phyloP scores from a whole-genome alignment of 2,329 filamentous ascomycete species.

The Calonectria naviculata region DNA sequence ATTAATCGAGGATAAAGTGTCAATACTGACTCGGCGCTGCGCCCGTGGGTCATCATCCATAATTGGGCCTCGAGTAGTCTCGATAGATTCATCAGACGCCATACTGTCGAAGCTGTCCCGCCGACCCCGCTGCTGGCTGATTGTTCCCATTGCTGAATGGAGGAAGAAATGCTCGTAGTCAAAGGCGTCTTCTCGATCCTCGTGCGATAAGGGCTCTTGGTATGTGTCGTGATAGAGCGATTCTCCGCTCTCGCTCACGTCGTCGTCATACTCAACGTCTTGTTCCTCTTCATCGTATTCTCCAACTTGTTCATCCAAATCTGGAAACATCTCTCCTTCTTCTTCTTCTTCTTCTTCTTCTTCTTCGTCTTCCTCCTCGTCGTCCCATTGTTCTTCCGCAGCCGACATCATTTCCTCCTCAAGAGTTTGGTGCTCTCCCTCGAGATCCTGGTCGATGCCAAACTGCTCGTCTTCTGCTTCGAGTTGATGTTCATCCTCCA shows the following conservation, averaged over 20 bases:
- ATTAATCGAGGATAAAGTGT: constrained; percentile 62
- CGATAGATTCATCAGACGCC: constrained; percentile 69
- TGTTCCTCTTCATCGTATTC: constrained; percentile 43
- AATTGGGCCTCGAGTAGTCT: constrained; percentile 66
- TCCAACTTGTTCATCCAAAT: constrained; percentile 15
- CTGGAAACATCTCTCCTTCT: neutral
- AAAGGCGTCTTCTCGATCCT: constrained; percentile 94
- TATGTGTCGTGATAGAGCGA: constrained; percentile 72
- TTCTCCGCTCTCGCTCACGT: constrained; percentile 72
- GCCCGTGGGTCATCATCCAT: constrained; percentile 45
- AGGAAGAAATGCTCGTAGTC: constrained; percentile 97
- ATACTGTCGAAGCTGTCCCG: constrained; percentile 62
- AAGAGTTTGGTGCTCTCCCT: neutral
- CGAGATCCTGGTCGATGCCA: neutral
- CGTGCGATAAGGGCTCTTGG: constrained; percentile 77
- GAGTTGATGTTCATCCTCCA: constrained; percentile 23
- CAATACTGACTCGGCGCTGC: constrained; percentile 53
- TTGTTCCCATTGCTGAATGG: constrained; percentile 88
- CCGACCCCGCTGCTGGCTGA: constrained; percentile 57
- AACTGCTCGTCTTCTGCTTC: neutral
- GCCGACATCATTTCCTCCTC: constrained; percentile 41
- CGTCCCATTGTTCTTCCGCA: constrained; percentile 29
- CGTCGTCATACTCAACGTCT: constrained; percentile 49
- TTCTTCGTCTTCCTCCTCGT: constrained; percentile 41
- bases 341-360: no score